phyloP scores from a whole-genome alignment of 768 basidiomycete genomes.

The Strobilomyces echinocephalus region DNA sequence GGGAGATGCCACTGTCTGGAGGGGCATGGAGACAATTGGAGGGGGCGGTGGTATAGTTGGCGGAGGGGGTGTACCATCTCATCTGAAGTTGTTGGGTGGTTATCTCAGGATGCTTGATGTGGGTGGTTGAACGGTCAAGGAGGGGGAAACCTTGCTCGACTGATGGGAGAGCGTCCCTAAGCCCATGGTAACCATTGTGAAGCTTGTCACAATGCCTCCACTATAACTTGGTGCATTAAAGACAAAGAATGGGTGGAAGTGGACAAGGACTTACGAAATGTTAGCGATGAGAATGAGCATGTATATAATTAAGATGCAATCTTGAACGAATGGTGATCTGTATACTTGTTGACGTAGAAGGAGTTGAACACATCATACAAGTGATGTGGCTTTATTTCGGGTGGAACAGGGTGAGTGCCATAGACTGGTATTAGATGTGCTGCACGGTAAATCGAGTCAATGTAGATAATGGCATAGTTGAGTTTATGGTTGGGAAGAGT shows the following conservation, averaged over 20 bases:
- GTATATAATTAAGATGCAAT: not conserved
- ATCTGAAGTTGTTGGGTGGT: no score
- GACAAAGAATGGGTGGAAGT: no score
- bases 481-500: no score
- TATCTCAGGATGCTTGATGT: no score
- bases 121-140: no score
- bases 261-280: no score
- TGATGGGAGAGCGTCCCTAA: no score
- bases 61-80: slow-evolving; percentile 40
- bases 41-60: slow-evolving; percentile 49
- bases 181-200: no score
- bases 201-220: no score
- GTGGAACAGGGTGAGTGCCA: not conserved
- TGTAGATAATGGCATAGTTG: not conserved
- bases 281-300: no score
- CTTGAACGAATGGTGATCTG: not conserved
- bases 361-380: not conserved
- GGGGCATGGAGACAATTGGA: slow-evolving; percentile 67
- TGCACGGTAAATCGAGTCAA: not conserved
- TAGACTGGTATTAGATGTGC: not conserved
- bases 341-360: not conserved
- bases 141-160: no score
- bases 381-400: not conserved
- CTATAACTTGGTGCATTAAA: no score
- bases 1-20: slow-evolving; percentile 60